A percentile compares a stretch with the other conserved stretches of the same genome.
These are phyloP conservation scores for Aureobasidium lini DNA, from an alignment of 2,329 filamentous ascomycete genomes.

Conservation along the genomic window DNA sequence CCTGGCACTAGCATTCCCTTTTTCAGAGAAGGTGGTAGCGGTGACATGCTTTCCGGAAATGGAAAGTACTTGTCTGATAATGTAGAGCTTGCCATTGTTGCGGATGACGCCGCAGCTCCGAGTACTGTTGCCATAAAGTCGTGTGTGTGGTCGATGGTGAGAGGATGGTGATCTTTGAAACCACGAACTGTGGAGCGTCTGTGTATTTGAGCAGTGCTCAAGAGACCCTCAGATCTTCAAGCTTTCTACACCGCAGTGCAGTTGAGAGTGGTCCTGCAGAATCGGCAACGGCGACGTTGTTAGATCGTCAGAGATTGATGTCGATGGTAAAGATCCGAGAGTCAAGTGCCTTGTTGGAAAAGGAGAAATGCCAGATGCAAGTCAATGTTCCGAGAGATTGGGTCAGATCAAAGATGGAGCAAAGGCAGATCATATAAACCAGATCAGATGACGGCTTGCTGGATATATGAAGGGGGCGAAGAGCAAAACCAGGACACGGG, in stretches of 20 bases:
- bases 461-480: neutral
- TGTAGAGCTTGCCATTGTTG: conserved; percentile 5
- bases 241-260: neutral
- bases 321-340: neutral
- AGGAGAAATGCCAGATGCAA: neutral
- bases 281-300: neutral
- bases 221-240: neutral
- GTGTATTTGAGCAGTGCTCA: neutral
- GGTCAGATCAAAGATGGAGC: conserved; percentile 6
- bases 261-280: neutral
- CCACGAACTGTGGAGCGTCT: neutral
- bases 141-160: neutral
- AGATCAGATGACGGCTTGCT: neutral
- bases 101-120: neutral
- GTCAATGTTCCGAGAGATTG: neutral
- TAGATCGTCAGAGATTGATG: conserved; percentile 2
- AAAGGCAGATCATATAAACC: neutral
- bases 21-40: conserved; percentile 19
- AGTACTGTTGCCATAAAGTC: conserved; percentile 1
- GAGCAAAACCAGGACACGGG: conserved; percentile 3
- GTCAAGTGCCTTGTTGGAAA: neutral
- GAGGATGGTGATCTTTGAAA: neutral
- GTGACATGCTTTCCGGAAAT: conserved; percentile 23
- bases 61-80: conserved; percentile 21
- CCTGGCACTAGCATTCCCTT: conserved; percentile 26